phyloP scores from a whole-genome alignment of 2,329 filamentous ascomycete genomes.

The Aspergillus phoenicis region DNA sequence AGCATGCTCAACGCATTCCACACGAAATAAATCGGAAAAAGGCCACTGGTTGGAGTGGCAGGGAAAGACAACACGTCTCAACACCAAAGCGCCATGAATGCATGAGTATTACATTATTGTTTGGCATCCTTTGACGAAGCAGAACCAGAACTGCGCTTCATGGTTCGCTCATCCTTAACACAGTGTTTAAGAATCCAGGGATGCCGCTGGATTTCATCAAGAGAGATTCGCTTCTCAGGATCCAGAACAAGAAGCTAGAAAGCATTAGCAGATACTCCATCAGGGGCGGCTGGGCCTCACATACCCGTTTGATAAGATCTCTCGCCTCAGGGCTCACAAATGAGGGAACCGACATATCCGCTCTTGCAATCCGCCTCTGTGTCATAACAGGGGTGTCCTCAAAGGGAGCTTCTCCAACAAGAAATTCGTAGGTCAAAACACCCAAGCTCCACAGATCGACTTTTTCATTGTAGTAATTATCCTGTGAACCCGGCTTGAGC shows the following conservation, averaged over 20 bases:
- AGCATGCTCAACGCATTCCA: not conserved
- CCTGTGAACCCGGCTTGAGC: constrained; percentile 76
- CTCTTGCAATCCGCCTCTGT: constrained; percentile 80
- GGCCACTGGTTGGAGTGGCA: not conserved
- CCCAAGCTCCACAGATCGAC: constrained; percentile 96
- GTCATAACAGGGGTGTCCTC: constrained; percentile 96
- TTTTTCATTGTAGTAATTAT: constrained; percentile 93
- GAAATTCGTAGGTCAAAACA: constrained; percentile 92
- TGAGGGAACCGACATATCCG: constrained; percentile 87
- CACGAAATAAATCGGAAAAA: not conserved
- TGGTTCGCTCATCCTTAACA: constrained; percentile 55
- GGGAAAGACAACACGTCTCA: constrained; percentile 2
- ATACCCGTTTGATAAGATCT: constrained; percentile 86
- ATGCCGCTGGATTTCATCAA: constrained; percentile 85
- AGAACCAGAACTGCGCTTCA: constrained; percentile 47
- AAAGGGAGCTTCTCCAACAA: constrained; percentile 94
- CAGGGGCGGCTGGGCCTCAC: constrained; percentile 8
- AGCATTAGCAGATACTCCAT: constrained; percentile 24
- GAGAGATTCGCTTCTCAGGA: constrained; percentile 86
- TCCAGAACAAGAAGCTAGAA: constrained; percentile 80
- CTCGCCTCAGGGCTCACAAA: constrained; percentile 89
- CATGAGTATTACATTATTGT: constrained; percentile 26
- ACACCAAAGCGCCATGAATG: constrained; percentile 26
- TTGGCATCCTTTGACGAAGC: constrained; percentile 38
- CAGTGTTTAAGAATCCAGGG: constrained; percentile 98